A percentile compares a stretch with the other conserved stretches of the same genome.
Conservation (phyloP, 2,329 filamentous ascomycete genomes). For the Thelonectria discophora region DNA sequence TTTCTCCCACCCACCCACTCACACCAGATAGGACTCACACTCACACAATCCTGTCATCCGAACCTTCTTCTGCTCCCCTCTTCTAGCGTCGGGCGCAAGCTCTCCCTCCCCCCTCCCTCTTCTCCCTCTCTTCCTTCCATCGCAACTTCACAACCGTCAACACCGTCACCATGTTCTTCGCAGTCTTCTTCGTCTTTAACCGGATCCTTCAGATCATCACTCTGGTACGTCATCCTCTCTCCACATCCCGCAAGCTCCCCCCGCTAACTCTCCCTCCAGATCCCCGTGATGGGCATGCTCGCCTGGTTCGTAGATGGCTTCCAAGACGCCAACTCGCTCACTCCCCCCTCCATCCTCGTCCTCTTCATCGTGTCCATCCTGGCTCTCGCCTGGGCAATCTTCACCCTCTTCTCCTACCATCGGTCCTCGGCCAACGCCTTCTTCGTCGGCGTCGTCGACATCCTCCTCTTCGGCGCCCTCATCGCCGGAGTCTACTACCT, state of each 20-base stretch:
- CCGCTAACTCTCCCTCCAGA: slow-evolving; percentile 51
- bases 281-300: slow-evolving; percentile 72
- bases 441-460: slow-evolving; percentile 68
- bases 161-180: slow-evolving; percentile 65
- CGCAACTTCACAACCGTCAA: not conserved
- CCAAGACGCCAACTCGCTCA: slow-evolving; percentile 63
- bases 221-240: slow-evolving; percentile 56
- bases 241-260: not conserved
- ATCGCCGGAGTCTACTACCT: slow-evolving; percentile 70
- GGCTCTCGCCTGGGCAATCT: slow-evolving; percentile 69
- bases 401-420: slow-evolving; percentile 73
- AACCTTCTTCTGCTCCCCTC: not conserved
- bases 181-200: slow-evolving; percentile 69
- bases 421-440: slow-evolving; percentile 67
- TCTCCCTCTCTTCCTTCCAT: not conserved
- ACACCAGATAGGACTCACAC: not conserved
- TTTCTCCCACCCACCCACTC: not conserved
- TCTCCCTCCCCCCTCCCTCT: not conserved
- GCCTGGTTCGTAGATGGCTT: slow-evolving; percentile 72
- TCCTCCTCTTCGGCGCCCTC: slow-evolving; percentile 69
- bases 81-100: not conserved
- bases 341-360: slow-evolving; percentile 70
- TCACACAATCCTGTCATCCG: not conserved
- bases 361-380: slow-evolving; percentile 74
- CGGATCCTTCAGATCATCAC: slow-evolving; percentile 70